Conservation (phyloP, 352 stramenopile species). For the Phytophthora ohioensis region DNA sequence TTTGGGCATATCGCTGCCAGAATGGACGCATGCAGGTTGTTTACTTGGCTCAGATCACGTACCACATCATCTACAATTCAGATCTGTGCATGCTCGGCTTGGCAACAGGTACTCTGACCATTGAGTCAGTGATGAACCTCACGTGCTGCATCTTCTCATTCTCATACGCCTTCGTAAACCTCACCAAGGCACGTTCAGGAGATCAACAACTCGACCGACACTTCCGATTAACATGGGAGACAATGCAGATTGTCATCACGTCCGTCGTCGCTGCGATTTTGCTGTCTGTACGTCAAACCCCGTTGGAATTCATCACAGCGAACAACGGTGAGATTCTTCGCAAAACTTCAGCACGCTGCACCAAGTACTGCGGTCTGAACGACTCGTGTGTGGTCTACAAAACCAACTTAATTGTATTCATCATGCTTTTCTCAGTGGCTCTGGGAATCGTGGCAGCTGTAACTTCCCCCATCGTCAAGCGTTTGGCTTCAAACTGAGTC, state of each 20-base stretch:
- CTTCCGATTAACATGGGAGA: conserved; percentile 41
- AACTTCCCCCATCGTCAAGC: conserved; percentile 28
- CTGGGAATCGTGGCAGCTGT: conserved; percentile 24
- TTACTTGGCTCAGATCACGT: conserved; percentile 41
- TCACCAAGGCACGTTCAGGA: conserved; percentile 31
- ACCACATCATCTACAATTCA: conserved; percentile 41
- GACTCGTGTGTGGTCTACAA: conserved; percentile 46
- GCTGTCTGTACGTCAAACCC: conserved; percentile 14
- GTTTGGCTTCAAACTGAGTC: background rate
- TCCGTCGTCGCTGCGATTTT: conserved; percentile 19
- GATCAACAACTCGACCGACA: conserved; percentile 40
- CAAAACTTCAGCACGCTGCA: conserved; percentile 25
- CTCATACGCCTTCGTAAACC: conserved; percentile 37
- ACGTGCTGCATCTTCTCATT: conserved; percentile 43
- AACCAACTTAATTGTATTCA: conserved; percentile 34
- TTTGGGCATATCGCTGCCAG: conserved; percentile 45
- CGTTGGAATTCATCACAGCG: conserved; percentile 30
- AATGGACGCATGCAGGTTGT: conserved; percentile 41
- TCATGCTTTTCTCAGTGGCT: conserved; percentile 25
- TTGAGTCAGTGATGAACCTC: conserved; percentile 40
- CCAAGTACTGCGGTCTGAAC: conserved; percentile 36
- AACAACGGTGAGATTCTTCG: conserved; percentile 39
- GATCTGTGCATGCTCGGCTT: conserved; percentile 40
- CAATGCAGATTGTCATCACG: conserved; percentile 40
- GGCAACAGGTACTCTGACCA: conserved; percentile 35